A percentile compares a stretch with the other conserved stretches of the same genome.
Evolutionary conservation across 768 basidiomycete species (phyloP).

Genomic region (Podaxis carcinomalis): DNA sequence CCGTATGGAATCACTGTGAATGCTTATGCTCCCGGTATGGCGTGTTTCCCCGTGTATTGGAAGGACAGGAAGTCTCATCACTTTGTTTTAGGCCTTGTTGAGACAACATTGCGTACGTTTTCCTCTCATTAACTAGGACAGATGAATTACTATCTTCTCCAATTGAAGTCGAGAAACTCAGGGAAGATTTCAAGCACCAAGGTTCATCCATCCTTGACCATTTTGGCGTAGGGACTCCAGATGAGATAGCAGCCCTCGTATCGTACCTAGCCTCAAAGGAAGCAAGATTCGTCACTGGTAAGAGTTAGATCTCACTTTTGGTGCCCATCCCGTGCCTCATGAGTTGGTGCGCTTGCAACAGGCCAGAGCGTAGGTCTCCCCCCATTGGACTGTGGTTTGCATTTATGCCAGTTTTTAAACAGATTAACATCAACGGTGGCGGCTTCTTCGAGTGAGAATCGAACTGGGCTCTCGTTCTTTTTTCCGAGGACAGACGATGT

Average conservation of each 20-base stretch:
- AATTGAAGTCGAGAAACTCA: too few relatives aligned
- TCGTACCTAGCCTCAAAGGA: conserved; percentile 18
- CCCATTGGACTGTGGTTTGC: background rate
- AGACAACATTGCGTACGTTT: too few relatives aligned
- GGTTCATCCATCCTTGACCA: too few relatives aligned
- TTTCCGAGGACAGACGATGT: too few relatives aligned
- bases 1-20: conserved; percentile 29
- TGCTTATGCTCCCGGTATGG: conserved; percentile 28
- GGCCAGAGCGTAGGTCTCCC: conserved; percentile 7
- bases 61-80: too few relatives aligned
- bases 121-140: too few relatives aligned
- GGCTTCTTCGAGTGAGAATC: conserved; percentile 16
- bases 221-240: background rate
- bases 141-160: too few relatives aligned
- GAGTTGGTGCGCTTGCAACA: too few relatives aligned
- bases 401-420: background rate
- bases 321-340: background rate
- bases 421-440: conserved; percentile 14
- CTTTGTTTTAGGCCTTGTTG: too few relatives aligned
- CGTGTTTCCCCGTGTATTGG: background rate
- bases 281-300: conserved; percentile 17
- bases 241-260: conserved; percentile 16
- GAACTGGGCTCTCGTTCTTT: too few relatives aligned
- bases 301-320: background rate
- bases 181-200: too few relatives aligned